Evolutionary conservation across 108 stramenopile genomes (phyloP).

Genomic region (Phaeodactylum tricornutum): DNA sequence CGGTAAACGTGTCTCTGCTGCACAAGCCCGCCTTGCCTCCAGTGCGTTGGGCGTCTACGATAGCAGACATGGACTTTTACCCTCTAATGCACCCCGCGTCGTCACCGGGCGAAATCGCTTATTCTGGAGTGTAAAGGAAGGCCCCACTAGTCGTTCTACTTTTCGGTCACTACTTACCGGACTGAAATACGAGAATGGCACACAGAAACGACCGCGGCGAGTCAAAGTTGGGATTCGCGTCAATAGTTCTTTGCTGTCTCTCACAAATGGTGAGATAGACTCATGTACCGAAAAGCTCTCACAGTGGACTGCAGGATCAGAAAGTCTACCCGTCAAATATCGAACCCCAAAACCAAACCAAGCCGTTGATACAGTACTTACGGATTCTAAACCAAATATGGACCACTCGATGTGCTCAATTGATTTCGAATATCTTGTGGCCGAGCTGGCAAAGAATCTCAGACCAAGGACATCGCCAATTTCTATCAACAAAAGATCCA

Average conservation of each 20-base stretch:
- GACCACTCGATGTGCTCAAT: too few relatives aligned
- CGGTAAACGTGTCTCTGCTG: constrained; percentile 8
- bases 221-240: constrained; percentile 50
- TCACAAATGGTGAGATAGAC: too few relatives aligned
- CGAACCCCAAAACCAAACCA: too few relatives aligned
- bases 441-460: too few relatives aligned
- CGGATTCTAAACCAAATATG: too few relatives aligned
- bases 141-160: constrained; percentile 24
- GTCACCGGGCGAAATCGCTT: constrained; percentile 49
- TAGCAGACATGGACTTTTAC: constrained; percentile 36
- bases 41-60: constrained; percentile 54
- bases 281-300: too few relatives aligned
- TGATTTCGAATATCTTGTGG: too few relatives aligned
- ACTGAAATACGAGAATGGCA: constrained; percentile 29
- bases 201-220: constrained; percentile 41
- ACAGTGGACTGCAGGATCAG: too few relatives aligned
- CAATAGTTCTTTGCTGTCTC: constrained; percentile 29
- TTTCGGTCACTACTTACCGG: constrained; percentile 48
- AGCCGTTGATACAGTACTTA: too few relatives aligned
- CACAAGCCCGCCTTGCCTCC: constrained; percentile 16
- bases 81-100: constrained; percentile 19
- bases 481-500: too few relatives aligned
- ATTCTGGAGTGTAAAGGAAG: constrained; percentile 46
- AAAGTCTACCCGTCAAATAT: too few relatives aligned
- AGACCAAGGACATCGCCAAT: too few relatives aligned